Evolutionary conservation across 108 stramenopile genomes (phyloP).

Genomic region (Parietichytrium sp.): DNA sequence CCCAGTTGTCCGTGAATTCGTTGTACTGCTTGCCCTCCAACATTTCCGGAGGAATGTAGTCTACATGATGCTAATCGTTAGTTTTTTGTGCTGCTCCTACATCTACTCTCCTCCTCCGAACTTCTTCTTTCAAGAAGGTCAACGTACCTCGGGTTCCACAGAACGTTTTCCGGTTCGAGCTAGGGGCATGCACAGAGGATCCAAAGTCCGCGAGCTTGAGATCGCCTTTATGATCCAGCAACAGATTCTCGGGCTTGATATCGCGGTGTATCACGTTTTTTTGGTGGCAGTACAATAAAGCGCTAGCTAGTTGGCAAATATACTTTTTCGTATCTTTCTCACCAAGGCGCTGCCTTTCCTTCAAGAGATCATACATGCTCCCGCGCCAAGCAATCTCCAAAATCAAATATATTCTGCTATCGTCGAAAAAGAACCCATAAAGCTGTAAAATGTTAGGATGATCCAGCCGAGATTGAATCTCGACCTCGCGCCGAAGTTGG

Average conservation of each 20-base stretch:
- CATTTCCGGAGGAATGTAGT: constrained; percentile 55
- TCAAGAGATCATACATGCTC: constrained; percentile 51
- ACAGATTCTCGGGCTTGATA: constrained; percentile 59
- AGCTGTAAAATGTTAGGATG: constrained; percentile 58
- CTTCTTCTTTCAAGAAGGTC: not conserved
- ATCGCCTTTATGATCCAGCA: constrained; percentile 44
- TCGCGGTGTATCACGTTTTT: constrained; percentile 60
- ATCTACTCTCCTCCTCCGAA: constrained; percentile 39
- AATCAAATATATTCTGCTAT: constrained; percentile 52
- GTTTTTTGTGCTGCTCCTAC: not conserved
- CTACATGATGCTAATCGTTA: not conserved
- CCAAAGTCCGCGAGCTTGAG: constrained; percentile 60
- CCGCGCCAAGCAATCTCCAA: constrained; percentile 60
- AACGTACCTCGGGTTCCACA: constrained; percentile 60
- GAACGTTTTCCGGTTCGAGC: constrained; percentile 48
- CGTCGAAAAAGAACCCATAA: constrained; percentile 54
- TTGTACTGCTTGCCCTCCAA: constrained; percentile 29
- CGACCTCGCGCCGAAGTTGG: constrained; percentile 52
- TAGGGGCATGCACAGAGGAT: constrained; percentile 56
- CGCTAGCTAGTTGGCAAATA: constrained; percentile 44
- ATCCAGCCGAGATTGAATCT: constrained; percentile 51
- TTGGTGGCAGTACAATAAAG: constrained; percentile 48
- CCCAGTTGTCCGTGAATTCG: constrained; percentile 52
- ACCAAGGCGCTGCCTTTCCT: not conserved
- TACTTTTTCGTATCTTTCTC: constrained; percentile 31